Evolutionary conservation across 2,329 filamentous ascomycete species (phyloP), one percentile per base, ranked within the genome.

Genomic region (Teratosphaeria gauchensis): DNA sequence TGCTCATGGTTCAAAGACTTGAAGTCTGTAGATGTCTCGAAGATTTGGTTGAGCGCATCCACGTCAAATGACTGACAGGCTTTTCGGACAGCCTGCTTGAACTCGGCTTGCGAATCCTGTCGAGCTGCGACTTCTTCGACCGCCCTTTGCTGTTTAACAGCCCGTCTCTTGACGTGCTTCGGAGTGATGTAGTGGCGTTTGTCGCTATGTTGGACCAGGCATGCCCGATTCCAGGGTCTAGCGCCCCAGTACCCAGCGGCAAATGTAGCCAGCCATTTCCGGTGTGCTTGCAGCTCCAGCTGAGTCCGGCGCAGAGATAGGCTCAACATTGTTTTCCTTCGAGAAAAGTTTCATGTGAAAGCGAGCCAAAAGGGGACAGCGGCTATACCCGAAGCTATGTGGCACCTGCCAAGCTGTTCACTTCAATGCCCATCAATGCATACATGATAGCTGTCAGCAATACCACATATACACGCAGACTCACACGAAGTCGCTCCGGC

Each of bases 251-350:
- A 48, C 2, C 42, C 42, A 21, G 52, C 52, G 19, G 32, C 52
- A 19, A 53, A 53, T 28, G 21, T 35, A 31, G 11, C 16, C 14
- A 53, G 52, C 52, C 52, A 53, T 53, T 12, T 16, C 9, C 52
- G 19, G 32, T 67, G 65, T 12, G 59, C 55, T 54, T 64, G 62
- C 28, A 66, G 61, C 60, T 66, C 60, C 6, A 59, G 32, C 53
- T 59, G 65, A n/a, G 59, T 59, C 38, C 61, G 61, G 46, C 61
- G 61, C 12, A 64, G 56, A 51, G 54, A 57, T 19, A 62, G 54
- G 9, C 56, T 55, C 52, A 62, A 58, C 62, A 65, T 65, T 58
- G 55, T 51, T 28, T 24, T 31, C n/a, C 8, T 31, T 31, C 28
- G 19, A 28, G 33, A 56, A 56, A 21, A 53, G 11, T 35, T 53